A percentile compares a stretch with the other conserved stretches of the same genome.
Evolutionary conservation across 2,329 filamentous ascomycete genomes (phyloP).

Genomic region (Fusarium sp.): DNA sequence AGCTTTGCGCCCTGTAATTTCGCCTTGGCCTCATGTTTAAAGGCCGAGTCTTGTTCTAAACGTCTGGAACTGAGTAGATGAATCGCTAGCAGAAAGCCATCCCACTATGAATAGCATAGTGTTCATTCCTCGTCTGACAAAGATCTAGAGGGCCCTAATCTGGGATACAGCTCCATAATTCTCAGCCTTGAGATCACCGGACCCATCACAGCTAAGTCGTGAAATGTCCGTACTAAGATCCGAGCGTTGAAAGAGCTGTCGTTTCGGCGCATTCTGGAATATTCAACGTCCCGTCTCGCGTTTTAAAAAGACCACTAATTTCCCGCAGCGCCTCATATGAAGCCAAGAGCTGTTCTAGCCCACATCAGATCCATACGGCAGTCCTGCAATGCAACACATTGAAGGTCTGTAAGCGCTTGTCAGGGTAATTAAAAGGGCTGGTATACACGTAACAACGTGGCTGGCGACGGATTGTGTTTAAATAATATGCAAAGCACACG

Average conservation of each 20-base stretch:
- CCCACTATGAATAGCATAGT: conserved; percentile 2
- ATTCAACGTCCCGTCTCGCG: conserved; percentile 29
- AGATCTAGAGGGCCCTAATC: conserved; percentile 15
- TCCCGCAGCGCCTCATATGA: conserved; percentile 7
- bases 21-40: neutral
- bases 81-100: conserved; percentile 3
- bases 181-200: conserved; percentile 19
- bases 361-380: neutral
- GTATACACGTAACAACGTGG: conserved; percentile 7
- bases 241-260: conserved; percentile 14
- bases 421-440: neutral
- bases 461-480: neutral
- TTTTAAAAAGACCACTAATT: conserved; percentile 21
- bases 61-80: neutral
- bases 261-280: conserved; percentile 36
- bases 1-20: conserved; percentile 6
- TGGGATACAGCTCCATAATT: conserved; percentile 22
- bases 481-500: conserved; percentile 19
- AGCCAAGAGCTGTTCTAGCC: conserved; percentile 13
- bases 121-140: conserved; percentile 19
- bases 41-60: neutral
- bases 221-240: conserved; percentile 19
- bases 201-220: conserved; percentile 1
- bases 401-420: conserved; percentile 10
- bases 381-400: conserved; percentile 21